Percentiles rank a stretch among this genome's conserved stretches.
phyloP scores from a whole-genome alignment of 352 stramenopile species.

The Albugo laibachii region DNA sequence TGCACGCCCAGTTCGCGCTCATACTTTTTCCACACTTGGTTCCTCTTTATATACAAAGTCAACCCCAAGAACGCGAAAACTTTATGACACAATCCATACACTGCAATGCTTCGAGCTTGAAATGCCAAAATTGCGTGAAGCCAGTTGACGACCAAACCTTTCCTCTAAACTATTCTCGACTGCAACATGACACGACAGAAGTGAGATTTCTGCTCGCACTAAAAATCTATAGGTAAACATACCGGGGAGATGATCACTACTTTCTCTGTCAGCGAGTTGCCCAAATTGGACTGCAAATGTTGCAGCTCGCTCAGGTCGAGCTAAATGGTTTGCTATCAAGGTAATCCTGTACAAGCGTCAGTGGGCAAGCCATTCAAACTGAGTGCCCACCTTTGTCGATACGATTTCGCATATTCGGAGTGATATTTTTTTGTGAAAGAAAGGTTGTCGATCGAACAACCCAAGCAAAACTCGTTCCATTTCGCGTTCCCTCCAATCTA shows the following conservation, averaged over 20 bases:
- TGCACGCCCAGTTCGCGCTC: constrained; percentile 24
- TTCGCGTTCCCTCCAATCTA: constrained; percentile 56
- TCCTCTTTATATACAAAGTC: constrained; percentile 3
- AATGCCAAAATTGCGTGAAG: too few relatives aligned
- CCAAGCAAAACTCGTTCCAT: constrained; percentile 50
- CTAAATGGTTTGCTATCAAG: constrained; percentile 1
- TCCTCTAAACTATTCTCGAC: too few relatives aligned
- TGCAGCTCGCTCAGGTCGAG: constrained; percentile 4
- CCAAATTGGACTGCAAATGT: neutral
- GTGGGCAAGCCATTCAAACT: neutral
- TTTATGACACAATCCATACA: neutral
- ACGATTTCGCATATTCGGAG: constrained; percentile 33
- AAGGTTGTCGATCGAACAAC: constrained; percentile 20
- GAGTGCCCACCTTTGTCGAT: constrained; percentile 18
- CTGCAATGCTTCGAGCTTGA: neutral
- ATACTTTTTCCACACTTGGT: constrained; percentile 41
- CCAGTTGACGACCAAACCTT: too few relatives aligned
- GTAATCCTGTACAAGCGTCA: constrained; percentile 1
- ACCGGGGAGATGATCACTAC: too few relatives aligned
- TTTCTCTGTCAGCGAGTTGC: neutral
- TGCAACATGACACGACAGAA: too few relatives aligned
- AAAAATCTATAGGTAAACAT: too few relatives aligned
- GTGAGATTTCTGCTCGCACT: too few relatives aligned
- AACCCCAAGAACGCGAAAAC: neutral
- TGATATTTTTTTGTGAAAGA: constrained; percentile 38